Percentiles rank a stretch among this genome's conserved stretches.
Evolutionary conservation across 2,329 filamentous ascomycete species (phyloP).

Genomic region (Sporothrix humicola): DNA sequence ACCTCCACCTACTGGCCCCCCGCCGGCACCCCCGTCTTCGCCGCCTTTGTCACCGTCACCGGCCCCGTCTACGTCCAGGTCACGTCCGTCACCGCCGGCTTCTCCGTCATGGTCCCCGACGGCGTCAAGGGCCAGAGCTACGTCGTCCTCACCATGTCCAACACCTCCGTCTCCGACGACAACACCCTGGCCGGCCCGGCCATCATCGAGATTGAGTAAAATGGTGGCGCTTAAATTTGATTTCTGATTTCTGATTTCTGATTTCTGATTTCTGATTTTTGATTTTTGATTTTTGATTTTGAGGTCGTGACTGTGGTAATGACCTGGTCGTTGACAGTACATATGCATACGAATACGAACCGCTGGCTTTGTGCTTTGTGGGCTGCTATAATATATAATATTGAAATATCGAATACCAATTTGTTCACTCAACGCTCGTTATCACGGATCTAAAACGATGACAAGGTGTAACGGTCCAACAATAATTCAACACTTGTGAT

Average conservation of each 20-base stretch:
- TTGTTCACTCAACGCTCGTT: background rate
- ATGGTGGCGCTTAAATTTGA: no score
- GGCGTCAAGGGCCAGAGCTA: conserved; percentile 18
- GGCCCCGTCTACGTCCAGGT: background rate
- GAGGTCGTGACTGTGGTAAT: background rate
- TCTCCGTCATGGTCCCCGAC: conserved; percentile 12
- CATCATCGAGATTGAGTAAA: conserved; percentile 7
- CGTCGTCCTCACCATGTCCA: conserved; percentile 16
- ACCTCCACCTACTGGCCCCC: conserved; percentile 10
- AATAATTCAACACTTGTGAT: no score
- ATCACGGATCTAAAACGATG: no score
- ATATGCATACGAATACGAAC: conserved; percentile 4
- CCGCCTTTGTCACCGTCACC: conserved; percentile 11
- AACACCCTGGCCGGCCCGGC: conserved; percentile 15
- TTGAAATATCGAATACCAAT: background rate
- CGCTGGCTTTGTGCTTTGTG: background rate
- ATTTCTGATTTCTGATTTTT: background rate
- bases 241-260: background rate
- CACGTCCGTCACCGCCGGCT: conserved; percentile 7
- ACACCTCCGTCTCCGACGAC: conserved; percentile 18
- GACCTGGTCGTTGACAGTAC: background rate
- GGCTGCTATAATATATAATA: background rate
- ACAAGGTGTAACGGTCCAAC: no score
- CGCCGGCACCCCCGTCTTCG: conserved; percentile 14
- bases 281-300: background rate